Evolutionary conservation across 768 basidiomycete genomes (phyloP).

Genomic region (Psilocybe tampanensis): DNA sequence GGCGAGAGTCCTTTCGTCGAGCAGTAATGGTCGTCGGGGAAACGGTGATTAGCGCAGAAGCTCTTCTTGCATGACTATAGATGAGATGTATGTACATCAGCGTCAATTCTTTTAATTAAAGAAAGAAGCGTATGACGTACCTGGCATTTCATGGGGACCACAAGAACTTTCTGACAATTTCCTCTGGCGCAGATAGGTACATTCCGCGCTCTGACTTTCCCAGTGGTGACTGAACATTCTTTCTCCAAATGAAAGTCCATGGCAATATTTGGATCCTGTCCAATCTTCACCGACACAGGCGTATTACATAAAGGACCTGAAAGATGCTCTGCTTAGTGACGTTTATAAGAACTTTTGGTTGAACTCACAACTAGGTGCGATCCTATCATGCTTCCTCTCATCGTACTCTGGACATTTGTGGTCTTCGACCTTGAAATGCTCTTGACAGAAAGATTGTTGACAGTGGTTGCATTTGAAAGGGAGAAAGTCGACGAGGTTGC

Average conservation of each 20-base stretch:
- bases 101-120: neutral
- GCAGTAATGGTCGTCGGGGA: constrained; percentile 74
- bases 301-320: constrained; percentile 76
- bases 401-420: neutral
- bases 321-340: neutral
- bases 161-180: constrained; percentile 74
- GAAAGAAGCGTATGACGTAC: constrained; percentile 45
- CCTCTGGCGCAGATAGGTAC: constrained; percentile 60
- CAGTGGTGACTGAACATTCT: constrained; percentile 73
- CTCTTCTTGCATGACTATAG: constrained; percentile 67
- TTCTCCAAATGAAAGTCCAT: constrained; percentile 76
- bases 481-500: neutral
- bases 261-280: constrained; percentile 78
- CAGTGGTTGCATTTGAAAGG: neutral
- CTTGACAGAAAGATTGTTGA: neutral
- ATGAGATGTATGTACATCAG: neutral
- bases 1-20: constrained; percentile 14
- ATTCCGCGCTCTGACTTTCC: constrained; percentile 54
- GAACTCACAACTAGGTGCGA: neutral
- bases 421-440: neutral
- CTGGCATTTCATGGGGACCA: constrained; percentile 72
- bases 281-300: constrained; percentile 74
- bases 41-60: constrained; percentile 81
- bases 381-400: neutral
- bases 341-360: too few relatives aligned